Percentiles rank a stretch among this genome's conserved stretches.
phyloP scores from a whole-genome alignment of 129 eudicot genomes.

The Flaveria robusta region DNA sequence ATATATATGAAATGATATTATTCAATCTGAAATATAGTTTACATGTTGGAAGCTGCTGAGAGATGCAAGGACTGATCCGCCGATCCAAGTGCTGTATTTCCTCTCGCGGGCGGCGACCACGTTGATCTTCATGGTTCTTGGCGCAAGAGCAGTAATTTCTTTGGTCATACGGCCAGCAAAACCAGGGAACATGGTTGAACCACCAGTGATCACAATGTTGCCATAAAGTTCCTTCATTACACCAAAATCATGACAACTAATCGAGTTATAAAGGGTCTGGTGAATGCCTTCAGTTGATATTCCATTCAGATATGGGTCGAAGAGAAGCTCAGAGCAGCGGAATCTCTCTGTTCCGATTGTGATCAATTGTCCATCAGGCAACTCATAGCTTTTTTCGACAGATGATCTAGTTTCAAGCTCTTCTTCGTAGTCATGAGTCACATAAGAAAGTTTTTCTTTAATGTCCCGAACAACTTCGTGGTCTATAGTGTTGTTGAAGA shows the following conservation, averaged over 20 bases:
- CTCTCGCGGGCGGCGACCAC: not conserved
- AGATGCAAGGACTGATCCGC: slow-evolving; percentile 7
- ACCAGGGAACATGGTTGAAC: not conserved
- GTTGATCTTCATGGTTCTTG: not conserved
- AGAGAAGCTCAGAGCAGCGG: not conserved
- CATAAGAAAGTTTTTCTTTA: slow-evolving; percentile 22
- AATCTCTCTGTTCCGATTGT: slow-evolving; percentile 3
- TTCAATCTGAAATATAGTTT: not conserved
- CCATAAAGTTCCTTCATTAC: not conserved
- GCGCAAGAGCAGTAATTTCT: not conserved
- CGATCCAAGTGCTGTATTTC: not conserved
- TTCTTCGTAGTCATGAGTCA: slow-evolving; percentile 18
- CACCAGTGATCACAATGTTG: not conserved
- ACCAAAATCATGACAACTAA: not conserved
- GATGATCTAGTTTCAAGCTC: slow-evolving; percentile 13
- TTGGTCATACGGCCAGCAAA: not conserved
- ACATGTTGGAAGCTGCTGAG: not conserved
- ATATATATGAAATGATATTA: no score
- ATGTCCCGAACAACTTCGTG: slow-evolving; percentile 30
- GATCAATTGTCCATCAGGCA: slow-evolving; percentile 8
- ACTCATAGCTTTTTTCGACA: not conserved
- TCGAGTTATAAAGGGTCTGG: not conserved
- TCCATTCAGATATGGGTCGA: slow-evolving; percentile 5
- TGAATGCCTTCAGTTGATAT: not conserved
- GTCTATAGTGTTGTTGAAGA: slow-evolving; percentile 19